These are phyloP conservation scores for Allomyces arbusculus DNA, from an alignment of 192 early-diverging fungal species.

Conservation along the genomic window DNA sequence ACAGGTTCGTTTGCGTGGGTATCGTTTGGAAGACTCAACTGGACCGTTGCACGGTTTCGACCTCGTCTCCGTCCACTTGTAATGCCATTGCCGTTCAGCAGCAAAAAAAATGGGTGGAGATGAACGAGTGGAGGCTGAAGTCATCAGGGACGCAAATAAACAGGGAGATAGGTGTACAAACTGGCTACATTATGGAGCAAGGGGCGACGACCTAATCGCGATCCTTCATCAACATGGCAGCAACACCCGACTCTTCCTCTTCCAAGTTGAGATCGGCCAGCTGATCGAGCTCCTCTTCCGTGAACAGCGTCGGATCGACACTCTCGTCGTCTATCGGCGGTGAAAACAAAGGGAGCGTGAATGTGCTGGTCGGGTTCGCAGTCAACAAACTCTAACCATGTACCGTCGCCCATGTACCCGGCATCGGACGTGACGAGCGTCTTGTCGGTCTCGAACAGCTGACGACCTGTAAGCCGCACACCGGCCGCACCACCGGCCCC, in stretches of 20 bases:
- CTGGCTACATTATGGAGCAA: neutral
- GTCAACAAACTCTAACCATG: neutral
- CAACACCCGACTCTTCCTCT: neutral
- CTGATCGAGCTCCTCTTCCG: neutral
- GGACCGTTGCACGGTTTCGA: no score
- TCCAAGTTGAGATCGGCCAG: neutral
- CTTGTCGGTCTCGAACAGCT: conserved; percentile 82
- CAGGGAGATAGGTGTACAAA: no score
- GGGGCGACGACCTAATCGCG: neutral
- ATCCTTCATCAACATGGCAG: neutral
- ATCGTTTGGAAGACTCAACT: no score
- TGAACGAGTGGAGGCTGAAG: no score
- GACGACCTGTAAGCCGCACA: conserved; percentile 33
- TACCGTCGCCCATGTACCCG: conserved; percentile 54
- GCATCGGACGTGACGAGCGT: conserved; percentile 64
- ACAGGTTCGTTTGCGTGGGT: no score
- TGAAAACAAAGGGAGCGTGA: neutral
- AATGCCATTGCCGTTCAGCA: no score
- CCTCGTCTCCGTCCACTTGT: no score
- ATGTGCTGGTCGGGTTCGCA: no score
- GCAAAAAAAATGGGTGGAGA: no score
- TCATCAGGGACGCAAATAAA: no score
- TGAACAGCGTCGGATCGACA: neutral
- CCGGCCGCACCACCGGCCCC: neutral
- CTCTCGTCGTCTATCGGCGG: neutral